Conservation (phyloP, 495 filamentous ascomycete genomes). For the Penicillium samsonianum region DNA sequence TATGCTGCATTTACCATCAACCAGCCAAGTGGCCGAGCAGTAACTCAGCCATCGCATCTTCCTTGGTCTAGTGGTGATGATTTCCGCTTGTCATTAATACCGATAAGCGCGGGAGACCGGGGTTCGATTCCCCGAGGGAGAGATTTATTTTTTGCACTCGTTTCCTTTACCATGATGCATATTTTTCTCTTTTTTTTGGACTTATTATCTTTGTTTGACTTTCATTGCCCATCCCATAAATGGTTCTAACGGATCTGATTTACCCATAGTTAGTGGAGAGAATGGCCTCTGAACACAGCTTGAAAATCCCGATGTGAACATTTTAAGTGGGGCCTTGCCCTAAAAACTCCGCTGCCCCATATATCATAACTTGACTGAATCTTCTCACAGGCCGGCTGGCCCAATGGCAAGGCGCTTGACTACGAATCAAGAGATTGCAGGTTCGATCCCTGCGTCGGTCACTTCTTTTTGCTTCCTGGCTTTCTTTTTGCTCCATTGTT, state of each 20-base stretch:
- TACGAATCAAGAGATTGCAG: constrained; percentile 66
- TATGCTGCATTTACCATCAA: background rate
- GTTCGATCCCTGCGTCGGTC: constrained; percentile 45
- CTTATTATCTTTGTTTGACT: background rate
- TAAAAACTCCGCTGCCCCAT: constrained; percentile 9
- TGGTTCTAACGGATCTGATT: background rate
- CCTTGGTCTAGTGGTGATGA: constrained; percentile 56
- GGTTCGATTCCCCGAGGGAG: constrained; percentile 56
- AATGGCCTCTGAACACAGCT: background rate
- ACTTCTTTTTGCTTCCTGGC: constrained; percentile 19
- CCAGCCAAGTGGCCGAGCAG: constrained; percentile 33
- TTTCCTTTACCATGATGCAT: background rate
- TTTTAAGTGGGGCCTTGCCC: constrained; percentile 2
- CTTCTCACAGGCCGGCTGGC: constrained; percentile 46
- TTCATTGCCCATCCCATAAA: background rate
- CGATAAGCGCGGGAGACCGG: constrained; percentile 52
- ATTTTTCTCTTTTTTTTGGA: background rate
- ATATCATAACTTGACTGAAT: background rate
- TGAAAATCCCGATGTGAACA: background rate
- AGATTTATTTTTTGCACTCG: constrained; percentile 35
- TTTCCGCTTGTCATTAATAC: constrained; percentile 55
- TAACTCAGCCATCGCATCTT: constrained; percentile 32
- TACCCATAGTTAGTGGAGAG: background rate
- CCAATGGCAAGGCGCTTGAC: constrained; percentile 73
- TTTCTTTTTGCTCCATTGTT: background rate